These are phyloP conservation scores for Pedinophyceae sp. DNA, from an alignment of 139 green algal species.

Conservation along the genomic window DNA sequence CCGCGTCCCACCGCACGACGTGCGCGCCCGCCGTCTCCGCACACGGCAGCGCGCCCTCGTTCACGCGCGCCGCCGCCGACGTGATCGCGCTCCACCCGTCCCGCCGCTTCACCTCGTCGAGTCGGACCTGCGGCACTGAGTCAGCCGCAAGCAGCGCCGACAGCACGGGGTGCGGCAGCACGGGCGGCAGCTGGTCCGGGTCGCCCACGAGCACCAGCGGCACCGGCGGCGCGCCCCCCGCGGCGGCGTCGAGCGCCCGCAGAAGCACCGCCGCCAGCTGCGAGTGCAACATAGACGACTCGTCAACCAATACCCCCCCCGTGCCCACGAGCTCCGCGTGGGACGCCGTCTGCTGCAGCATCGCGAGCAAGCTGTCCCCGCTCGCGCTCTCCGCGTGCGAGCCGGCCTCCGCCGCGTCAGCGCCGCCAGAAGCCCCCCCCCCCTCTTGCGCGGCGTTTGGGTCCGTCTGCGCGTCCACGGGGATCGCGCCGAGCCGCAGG, in stretches of 20 bases:
- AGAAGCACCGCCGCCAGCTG: slow-evolving; percentile 47
- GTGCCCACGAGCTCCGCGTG: slow-evolving; percentile 6
- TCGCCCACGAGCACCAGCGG: slow-evolving; percentile 71
- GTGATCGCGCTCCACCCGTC: slow-evolving; percentile 36
- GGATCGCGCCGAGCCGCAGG: too few species aligned
- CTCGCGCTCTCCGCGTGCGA: too few species aligned
- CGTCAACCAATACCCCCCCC: slow-evolving; percentile 48
- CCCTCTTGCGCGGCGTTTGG: background rate
- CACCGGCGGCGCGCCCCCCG: slow-evolving; percentile 8
- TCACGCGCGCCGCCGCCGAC: slow-evolving; percentile 22
- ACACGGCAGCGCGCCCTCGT: too few species aligned
- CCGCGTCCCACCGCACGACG: too few species aligned
- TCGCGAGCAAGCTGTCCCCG: too few species aligned
- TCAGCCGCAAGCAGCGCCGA: slow-evolving; percentile 22
- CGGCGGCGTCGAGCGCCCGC: slow-evolving; percentile 35
- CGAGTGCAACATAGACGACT: slow-evolving; percentile 67
- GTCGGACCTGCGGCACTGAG: slow-evolving; percentile 33
- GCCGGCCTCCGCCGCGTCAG: background rate
- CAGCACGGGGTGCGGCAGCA: slow-evolving; percentile 48
- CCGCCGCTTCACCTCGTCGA: slow-evolving; percentile 55
- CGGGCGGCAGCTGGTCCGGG: slow-evolving; percentile 65
- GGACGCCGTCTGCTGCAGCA: background rate
- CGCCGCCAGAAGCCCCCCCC: background rate
- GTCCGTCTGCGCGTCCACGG: background rate
- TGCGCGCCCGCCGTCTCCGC: too few species aligned